Evolutionary conservation across 2,329 filamentous ascomycete species (phyloP).

Genomic region (Verticillium zaregamsianum): DNA sequence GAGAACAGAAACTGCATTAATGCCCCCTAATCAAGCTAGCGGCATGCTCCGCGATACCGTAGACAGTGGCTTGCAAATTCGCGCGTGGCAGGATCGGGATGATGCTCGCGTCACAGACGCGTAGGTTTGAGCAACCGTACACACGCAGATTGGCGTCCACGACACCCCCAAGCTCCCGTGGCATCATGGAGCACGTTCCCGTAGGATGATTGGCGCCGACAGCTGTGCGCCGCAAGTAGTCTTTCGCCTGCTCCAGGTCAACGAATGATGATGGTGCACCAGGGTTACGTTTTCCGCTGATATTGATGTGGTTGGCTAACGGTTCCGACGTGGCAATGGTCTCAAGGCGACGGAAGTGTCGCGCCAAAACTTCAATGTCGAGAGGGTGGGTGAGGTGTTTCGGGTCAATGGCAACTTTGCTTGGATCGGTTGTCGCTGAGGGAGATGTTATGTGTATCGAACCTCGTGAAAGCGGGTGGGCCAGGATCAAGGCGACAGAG

Average conservation of each 20-base stretch:
- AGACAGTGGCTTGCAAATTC: constrained; percentile 24
- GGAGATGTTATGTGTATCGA: constrained; percentile 50
- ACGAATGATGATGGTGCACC: constrained; percentile 17
- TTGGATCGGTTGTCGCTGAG: constrained; percentile 16
- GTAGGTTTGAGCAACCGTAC: constrained; percentile 37
- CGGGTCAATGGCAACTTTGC: constrained; percentile 39
- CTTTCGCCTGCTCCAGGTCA: constrained; percentile 27
- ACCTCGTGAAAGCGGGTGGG: constrained; percentile 58
- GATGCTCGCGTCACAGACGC: constrained; percentile 41
- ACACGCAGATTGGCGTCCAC: constrained; percentile 39
- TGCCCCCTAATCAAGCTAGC: constrained; percentile 5
- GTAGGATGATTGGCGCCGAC: constrained; percentile 33
- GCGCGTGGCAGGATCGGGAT: constrained; percentile 35
- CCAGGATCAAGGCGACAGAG: constrained; percentile 52
- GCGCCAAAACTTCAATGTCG: constrained; percentile 50
- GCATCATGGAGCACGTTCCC: constrained; percentile 51
- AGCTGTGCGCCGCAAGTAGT: constrained; percentile 27
- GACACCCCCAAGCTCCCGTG: constrained; percentile 37
- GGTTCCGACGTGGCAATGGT: constrained; percentile 30
- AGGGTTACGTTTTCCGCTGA: constrained; percentile 21
- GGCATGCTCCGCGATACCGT: constrained; percentile 26
- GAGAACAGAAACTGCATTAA: too few relatives aligned
- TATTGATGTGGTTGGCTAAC: constrained; percentile 36
- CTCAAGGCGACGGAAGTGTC: constrained; percentile 37
- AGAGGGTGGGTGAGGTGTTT: constrained; percentile 51